Conservation (phyloP, 306 rosid species). For the Sechiopsis laciniata region DNA sequence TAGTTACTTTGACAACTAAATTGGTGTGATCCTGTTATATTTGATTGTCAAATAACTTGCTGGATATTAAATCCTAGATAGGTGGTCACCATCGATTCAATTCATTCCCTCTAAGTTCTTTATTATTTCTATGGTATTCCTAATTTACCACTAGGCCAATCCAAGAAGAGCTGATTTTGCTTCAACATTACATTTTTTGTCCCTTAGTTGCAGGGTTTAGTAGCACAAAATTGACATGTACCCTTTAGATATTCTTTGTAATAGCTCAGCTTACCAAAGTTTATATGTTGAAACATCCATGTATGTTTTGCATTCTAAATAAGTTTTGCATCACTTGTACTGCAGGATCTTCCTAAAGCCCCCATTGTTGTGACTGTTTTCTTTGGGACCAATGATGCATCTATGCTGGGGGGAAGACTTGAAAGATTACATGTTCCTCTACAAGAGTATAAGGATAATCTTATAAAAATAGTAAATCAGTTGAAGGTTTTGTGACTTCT, state of each 20-base stretch:
- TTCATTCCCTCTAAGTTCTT: no score
- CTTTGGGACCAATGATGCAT: slow-evolving; percentile 94
- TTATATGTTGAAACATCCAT: slow-evolving; percentile 16
- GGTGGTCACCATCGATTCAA: no score
- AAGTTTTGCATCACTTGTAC: background rate
- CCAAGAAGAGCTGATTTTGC: no score
- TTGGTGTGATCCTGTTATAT: no score
- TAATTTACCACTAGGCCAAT: no score
- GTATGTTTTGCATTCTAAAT: background rate
- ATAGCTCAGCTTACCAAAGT: background rate
- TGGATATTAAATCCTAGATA: no score
- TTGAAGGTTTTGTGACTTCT: slow-evolving; percentile 47
- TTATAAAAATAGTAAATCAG: slow-evolving; percentile 56
- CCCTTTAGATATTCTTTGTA: background rate
- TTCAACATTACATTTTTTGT: no score
- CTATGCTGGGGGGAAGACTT: slow-evolving; percentile 56
- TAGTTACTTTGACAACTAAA: no score
- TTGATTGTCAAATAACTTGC: no score
- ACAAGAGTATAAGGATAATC: slow-evolving; percentile 68
- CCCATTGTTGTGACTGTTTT: slow-evolving; percentile 64
- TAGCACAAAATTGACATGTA: no score
- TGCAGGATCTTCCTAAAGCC: slow-evolving; percentile 51
- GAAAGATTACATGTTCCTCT: slow-evolving; percentile 69
- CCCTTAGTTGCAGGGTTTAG: no score
- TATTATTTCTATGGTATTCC: no score